phyloP scores from a whole-genome alignment of 2,329 filamentous ascomycete species.

The Botrytis byssoidea region DNA sequence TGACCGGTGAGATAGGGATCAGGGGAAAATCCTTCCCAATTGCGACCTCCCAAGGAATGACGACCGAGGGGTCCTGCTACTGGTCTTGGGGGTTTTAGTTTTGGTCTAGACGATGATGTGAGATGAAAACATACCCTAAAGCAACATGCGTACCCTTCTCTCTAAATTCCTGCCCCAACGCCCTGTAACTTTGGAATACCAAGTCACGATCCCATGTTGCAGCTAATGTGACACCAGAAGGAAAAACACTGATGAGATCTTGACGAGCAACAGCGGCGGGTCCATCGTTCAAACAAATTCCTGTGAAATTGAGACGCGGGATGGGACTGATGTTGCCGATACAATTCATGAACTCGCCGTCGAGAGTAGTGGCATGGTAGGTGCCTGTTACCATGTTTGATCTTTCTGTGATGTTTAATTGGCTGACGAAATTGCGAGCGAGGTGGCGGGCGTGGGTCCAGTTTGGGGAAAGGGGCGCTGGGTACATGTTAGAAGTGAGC shows the following conservation, averaged over 20 bases:
- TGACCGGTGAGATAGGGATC: conserved; percentile 33
- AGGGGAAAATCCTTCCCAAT: conserved; percentile 56
- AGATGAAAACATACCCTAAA: conserved; percentile 47
- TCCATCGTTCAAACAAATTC: conserved; percentile 28
- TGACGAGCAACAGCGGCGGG: conserved; percentile 42
- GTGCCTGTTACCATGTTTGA: background rate
- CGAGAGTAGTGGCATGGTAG: background rate
- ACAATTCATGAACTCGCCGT: conserved; percentile 11
- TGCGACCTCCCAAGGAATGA: conserved; percentile 62
- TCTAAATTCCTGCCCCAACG: conserved; percentile 74
- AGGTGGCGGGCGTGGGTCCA: background rate
- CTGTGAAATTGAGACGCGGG: conserved; percentile 22
- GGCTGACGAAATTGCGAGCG: background rate
- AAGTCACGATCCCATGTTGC: conserved; percentile 75
- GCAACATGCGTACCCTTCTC: conserved; percentile 76
- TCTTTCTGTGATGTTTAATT: background rate
- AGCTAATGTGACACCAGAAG: conserved; percentile 68
- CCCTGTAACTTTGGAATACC: conserved; percentile 63
- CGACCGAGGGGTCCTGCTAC: conserved; percentile 66
- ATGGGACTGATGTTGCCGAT: conserved; percentile 29
- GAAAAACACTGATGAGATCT: conserved; percentile 53
- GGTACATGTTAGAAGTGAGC: background rate
- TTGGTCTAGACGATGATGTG: background rate
- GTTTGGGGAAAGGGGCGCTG: background rate
- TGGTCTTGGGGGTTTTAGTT: conserved; percentile 27